phyloP scores from a whole-genome alignment of 495 filamentous ascomycete genomes.

The Talaromyces trachyspermus region DNA sequence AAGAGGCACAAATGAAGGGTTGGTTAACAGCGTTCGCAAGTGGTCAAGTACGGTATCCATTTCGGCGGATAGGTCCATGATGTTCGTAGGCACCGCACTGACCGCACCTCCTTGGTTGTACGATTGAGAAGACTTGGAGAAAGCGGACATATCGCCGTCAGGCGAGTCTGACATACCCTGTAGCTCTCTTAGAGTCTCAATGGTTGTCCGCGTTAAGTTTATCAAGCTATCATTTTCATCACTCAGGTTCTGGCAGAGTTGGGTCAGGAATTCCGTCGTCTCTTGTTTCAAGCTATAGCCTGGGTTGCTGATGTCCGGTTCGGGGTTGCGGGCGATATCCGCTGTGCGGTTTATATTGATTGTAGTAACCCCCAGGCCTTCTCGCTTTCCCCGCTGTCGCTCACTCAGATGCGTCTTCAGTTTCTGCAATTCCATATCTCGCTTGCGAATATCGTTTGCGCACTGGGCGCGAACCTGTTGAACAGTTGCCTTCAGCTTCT shows the following conservation, averaged over 20 bases:
- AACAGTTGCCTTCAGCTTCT: constrained; percentile 65
- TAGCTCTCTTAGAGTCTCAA: constrained; percentile 66
- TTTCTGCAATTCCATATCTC: constrained; percentile 79
- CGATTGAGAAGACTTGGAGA: constrained; percentile 24
- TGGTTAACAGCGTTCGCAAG: constrained; percentile 75
- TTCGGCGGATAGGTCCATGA: constrained; percentile 63
- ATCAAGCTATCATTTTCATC: constrained; percentile 90
- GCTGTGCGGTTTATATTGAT: constrained; percentile 40
- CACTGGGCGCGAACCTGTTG: constrained; percentile 79
- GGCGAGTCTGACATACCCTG: constrained; percentile 60
- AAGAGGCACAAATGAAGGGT: constrained; percentile 93
- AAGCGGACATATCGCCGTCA: constrained; percentile 27
- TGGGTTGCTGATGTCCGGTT: constrained; percentile 45
- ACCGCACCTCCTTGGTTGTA: constrained; percentile 26
- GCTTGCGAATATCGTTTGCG: constrained; percentile 85
- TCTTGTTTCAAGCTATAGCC: constrained; percentile 73
- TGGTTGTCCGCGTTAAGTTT: constrained; percentile 59
- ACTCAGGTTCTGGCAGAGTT: constrained; percentile 77
- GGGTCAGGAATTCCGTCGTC: constrained; percentile 86
- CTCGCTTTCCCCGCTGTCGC: constrained; percentile 41
- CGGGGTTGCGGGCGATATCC: constrained; percentile 32
- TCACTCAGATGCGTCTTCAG: constrained; percentile 77
- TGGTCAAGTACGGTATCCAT: constrained; percentile 71
- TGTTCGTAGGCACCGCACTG: constrained; percentile 47
- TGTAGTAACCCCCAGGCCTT: constrained; percentile 42